phyloP scores from a whole-genome alignment of 2,329 filamentous ascomycete genomes.

The Hortaea werneckii region DNA sequence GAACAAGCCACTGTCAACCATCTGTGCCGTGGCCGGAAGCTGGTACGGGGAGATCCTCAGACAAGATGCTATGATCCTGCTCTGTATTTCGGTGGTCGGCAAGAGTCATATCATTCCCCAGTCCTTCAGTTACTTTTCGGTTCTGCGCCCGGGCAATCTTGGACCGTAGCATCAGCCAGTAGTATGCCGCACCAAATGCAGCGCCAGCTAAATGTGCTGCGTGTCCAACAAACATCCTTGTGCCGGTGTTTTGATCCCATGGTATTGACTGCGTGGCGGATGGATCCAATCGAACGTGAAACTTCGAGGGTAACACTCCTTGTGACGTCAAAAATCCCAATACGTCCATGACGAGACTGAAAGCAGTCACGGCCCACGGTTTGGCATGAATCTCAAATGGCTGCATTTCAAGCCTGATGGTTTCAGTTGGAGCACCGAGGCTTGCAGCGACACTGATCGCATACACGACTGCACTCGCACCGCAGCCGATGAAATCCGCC shows the following conservation, averaged over 20 bases:
- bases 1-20: no score
- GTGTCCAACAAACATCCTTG: not conserved
- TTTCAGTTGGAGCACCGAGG: not conserved
- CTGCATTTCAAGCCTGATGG: not conserved
- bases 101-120: no score
- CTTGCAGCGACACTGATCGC: conserved; percentile 2
- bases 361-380: not conserved
- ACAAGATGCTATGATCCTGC: no score
- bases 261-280: not conserved
- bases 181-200: conserved; percentile 4
- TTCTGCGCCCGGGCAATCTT: conserved; percentile 21
- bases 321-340: no score
- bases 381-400: not conserved
- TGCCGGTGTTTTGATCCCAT: not conserved
- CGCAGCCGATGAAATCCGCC: not conserved
- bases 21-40: no score
- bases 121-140: no score
- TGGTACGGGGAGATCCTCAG: no score
- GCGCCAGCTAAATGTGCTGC: conserved; percentile 5
- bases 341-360: not conserved
- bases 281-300: not conserved
- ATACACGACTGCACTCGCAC: not conserved
- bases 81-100: no score
- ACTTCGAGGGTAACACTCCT: not conserved
- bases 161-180: not conserved